Evolutionary conservation across 2,329 filamentous ascomycete genomes (phyloP).

Genomic region (Nothophoma quercina): DNA sequence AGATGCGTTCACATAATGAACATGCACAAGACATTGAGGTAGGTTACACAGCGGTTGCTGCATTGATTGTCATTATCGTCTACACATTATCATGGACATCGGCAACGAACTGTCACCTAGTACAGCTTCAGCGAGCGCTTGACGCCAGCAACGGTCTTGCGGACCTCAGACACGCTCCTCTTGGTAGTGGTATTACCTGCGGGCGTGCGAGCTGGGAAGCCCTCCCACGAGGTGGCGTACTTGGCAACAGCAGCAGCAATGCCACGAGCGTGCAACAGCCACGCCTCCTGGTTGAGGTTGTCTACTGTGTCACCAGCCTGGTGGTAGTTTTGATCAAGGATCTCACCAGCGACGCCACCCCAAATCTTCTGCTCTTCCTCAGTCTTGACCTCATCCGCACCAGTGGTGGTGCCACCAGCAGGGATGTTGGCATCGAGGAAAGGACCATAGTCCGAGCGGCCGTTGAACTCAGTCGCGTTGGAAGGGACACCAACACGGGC

Average conservation of each 20-base stretch:
- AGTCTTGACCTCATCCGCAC: conserved; percentile 50
- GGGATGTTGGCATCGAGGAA: conserved; percentile 49
- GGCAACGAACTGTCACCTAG: not conserved
- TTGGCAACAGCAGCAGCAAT: conserved; percentile 47
- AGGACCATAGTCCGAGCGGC: conserved; percentile 49
- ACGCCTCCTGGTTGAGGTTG: conserved; percentile 46
- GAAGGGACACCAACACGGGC: conserved; percentile 33
- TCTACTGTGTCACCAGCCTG: conserved; percentile 44
- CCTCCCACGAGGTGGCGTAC: conserved; percentile 37
- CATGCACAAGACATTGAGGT: not conserved
- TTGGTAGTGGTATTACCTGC: conserved; percentile 27
- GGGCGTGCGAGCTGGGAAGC: conserved; percentile 37
- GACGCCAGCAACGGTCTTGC: conserved; percentile 16
- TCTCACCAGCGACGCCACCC: conserved; percentile 43
- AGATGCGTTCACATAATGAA: not conserved
- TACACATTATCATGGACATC: conserved; percentile 3
- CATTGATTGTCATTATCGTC: not conserved
- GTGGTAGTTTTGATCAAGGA: conserved; percentile 45
- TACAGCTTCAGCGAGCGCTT: conserved; percentile 16
- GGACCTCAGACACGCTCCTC: conserved; percentile 19
- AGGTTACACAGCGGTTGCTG: not conserved
- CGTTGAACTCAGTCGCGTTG: conserved; percentile 45
- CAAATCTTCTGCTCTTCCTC: conserved; percentile 43
- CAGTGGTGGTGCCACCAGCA: conserved; percentile 48
- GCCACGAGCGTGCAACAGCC: conserved; percentile 39